Conservation (phyloP, 768 basidiomycete genomes). For the Suillus lakei region DNA sequence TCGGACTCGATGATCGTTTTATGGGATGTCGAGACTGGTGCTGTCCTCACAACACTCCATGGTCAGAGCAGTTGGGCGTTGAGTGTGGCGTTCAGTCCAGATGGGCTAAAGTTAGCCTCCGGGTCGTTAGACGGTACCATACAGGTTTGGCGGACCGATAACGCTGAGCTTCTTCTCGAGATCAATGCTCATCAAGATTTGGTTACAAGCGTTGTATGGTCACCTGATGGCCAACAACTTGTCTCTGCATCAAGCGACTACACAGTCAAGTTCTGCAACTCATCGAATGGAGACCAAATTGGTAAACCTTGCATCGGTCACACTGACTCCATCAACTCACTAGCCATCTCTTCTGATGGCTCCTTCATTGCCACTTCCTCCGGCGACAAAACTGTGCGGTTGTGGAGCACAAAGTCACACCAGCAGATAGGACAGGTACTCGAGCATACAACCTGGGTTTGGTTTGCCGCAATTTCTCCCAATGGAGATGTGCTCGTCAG, state of each 20-base stretch:
- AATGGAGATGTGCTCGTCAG: not conserved
- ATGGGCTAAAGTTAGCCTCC: not conserved
- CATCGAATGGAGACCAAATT: not conserved
- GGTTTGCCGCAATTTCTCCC: not conserved
- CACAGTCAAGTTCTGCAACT: not conserved
- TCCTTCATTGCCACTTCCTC: not conserved
- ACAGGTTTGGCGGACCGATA: not conserved
- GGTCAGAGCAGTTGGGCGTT: not conserved
- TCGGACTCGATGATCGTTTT: not conserved
- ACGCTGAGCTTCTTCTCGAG: not conserved
- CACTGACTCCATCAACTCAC: not conserved
- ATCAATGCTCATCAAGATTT: not conserved
- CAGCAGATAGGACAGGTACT: not conserved
- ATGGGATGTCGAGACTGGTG: not conserved
- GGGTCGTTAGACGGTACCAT: not conserved
- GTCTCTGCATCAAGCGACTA: not conserved
- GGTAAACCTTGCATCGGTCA: not conserved
- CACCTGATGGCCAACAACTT: not conserved
- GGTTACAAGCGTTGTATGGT: not conserved
- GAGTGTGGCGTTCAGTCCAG: not conserved
- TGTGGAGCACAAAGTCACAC: not conserved
- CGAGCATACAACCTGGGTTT: not conserved
- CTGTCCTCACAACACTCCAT: not conserved
- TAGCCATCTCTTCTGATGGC: not conserved
- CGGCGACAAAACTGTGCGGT: not conserved